A percentile compares a stretch with the other conserved stretches of the same genome.
Evolutionary conservation across 805 yeast species (phyloP).

Genomic region (Yueomyces sinensis): DNA sequence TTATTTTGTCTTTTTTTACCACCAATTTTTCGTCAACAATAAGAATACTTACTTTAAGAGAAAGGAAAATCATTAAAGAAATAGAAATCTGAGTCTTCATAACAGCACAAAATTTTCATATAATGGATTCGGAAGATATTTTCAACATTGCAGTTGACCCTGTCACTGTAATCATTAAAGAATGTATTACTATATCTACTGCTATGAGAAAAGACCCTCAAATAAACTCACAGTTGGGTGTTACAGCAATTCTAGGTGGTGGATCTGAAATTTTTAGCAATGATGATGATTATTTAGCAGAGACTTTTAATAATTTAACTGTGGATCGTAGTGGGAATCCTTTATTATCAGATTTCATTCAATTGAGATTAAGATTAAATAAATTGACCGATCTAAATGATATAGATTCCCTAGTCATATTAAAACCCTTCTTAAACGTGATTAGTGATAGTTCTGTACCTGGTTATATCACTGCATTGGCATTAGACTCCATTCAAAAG

Average conservation of each 20-base stretch:
- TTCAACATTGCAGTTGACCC: conserved; percentile 56
- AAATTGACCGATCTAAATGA: conserved; percentile 38
- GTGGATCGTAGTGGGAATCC: conserved; percentile 33
- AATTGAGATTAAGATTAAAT: conserved; percentile 56
- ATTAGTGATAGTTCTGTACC: conserved; percentile 76
- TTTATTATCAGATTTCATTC: conserved; percentile 65
- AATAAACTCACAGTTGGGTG: conserved; percentile 53
- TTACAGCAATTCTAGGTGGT: conserved; percentile 66
- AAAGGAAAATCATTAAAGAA: too few relatives aligned
- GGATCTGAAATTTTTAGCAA: conserved; percentile 38
- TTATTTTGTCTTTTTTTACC: too few relatives aligned
- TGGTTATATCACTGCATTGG: conserved; percentile 73
- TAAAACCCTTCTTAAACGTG: conserved; percentile 78
- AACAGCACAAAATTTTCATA: too few relatives aligned
- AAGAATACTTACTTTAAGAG: too few relatives aligned
- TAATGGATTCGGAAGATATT: too few relatives aligned
- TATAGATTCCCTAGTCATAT: conserved; percentile 57
- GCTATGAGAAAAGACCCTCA: conserved; percentile 82
- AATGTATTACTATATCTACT: conserved; percentile 73
- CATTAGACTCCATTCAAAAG: conserved; percentile 63
- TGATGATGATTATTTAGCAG: conserved; percentile 27
- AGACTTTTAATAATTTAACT: conserved; percentile 21
- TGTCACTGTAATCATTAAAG: conserved; percentile 71
- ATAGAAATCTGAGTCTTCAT: too few relatives aligned
- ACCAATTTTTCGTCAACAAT: too few relatives aligned